phyloP scores from a whole-genome alignment of 2,329 filamentous ascomycete species.

The Fusarium caatingaense region DNA sequence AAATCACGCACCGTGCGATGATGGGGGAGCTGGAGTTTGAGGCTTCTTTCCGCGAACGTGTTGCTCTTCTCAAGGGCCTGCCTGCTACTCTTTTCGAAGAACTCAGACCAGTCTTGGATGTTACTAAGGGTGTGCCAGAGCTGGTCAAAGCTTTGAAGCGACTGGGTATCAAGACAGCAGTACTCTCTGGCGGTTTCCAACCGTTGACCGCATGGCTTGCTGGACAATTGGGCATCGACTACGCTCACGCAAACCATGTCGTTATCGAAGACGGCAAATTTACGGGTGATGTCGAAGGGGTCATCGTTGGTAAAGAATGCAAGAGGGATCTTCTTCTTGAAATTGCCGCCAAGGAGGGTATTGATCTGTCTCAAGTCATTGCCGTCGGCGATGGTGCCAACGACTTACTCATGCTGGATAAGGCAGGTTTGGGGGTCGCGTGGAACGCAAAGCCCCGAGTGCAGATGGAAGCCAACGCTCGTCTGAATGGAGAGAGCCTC shows the following conservation, averaged over 20 bases:
- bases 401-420: slow-evolving; percentile 81
- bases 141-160: slow-evolving; percentile 79
- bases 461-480: slow-evolving; percentile 78
- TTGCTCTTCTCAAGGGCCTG: slow-evolving; percentile 83
- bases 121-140: slow-evolving; percentile 83
- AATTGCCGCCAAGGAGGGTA: slow-evolving; percentile 75
- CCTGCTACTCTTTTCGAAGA: slow-evolving; percentile 82
- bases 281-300: slow-evolving; percentile 77
- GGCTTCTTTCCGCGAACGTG: slow-evolving; percentile 81
- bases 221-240: slow-evolving; percentile 81
- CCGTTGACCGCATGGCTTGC: slow-evolving; percentile 91
- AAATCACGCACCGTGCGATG: slow-evolving; percentile 95
- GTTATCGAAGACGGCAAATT: slow-evolving; percentile 70
- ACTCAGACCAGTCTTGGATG: slow-evolving; percentile 78
- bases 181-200: slow-evolving; percentile 91
- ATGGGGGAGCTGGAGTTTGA: slow-evolving; percentile 95
- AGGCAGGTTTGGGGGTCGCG: slow-evolving; percentile 80
- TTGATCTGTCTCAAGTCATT: slow-evolving; percentile 74
- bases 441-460: slow-evolving; percentile 88
- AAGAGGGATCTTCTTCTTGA: slow-evolving; percentile 78
- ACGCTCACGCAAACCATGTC: slow-evolving; percentile 89
- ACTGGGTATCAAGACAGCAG: slow-evolving; percentile 87
- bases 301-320: slow-evolving; percentile 80
- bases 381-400: slow-evolving; percentile 87
- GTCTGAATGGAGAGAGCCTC: slow-evolving; percentile 77